Base-by-base conservation (phyloP, 805 yeast species). In the Saccharomyces kudriavzevii region DNA sequence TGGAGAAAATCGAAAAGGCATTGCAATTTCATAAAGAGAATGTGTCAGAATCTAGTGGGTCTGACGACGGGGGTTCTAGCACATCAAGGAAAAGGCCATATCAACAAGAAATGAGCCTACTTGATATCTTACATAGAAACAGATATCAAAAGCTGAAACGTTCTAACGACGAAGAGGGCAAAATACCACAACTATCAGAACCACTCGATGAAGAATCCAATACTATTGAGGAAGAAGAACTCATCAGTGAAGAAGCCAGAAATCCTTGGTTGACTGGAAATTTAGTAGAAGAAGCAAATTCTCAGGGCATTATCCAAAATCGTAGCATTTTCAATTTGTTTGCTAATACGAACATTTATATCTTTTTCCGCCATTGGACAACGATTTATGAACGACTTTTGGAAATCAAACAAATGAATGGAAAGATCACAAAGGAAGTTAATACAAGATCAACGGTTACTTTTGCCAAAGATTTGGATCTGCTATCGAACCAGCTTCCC, bases 271-370 rank as follows among this genome's bases (percentile, higher is more conserved):
- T 69, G 40, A 54, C 66, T 3, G 72, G 72, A n/a, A 63, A 60
- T 49, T 54, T 69, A 4, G 57, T 69, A 25, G 69, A 68, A 25
- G 69, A 65, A 25, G 66, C 67, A 1, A 66, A 63, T 29, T 60
- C 64, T 14, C 61, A 64, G 26, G 67, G 72, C 20, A 49, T 59
- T 25, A 69, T 70, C 31, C 49, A 56, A 13, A 58, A 72, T 52
- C 79, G 91, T 62, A 74, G 74, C 29, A 79, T 76, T 49, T 89
- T 74, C 74, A 91, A 90, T 67, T 69, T 91, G 62, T 94, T 92
- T 75, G 89, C 88, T 56, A 91, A 92, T 70, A 85, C 96, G 4
- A 84, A 91, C 54, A 80, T 91, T 40, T 94, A 94, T 65, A 87
- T 90, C 31, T 90, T 94, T 62, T 81, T 90, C 80, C 87, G 99